Base-by-base conservation (phyloP, 1,139 yeast genomes). In the Wickerhamomyces sp. region DNA sequence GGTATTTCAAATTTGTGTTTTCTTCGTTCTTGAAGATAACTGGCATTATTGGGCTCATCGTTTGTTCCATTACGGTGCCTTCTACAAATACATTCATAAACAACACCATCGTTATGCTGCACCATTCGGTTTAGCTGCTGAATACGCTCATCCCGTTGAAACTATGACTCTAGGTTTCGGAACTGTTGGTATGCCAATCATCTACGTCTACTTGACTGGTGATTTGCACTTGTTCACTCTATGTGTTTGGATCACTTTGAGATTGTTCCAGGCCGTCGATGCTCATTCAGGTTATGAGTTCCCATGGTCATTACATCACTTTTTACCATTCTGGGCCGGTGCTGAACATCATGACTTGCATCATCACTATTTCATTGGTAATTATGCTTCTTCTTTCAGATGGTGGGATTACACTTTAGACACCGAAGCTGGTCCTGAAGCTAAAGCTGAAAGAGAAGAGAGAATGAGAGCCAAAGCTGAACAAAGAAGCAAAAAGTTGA, bases 41-140 rank as follows among this genome's bases (percentile, higher is more conserved):
- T 90, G 97, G 97, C 97, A 90, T 64, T 90, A 90, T 70, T 83
- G 94, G 85, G 82, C 84, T 59, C 97, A 90, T 65, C 78, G 97
- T 53, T 72, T 81, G 27, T 79, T 90, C 63, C 97, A 90, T 63
- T 74, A 78, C 58, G 95, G 95, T 39, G 73, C 78, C 50, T 81
- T 90, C 59, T 90, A 90, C 74, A 87, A 85, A 67, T 76, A 82
- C 61, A 87, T 90, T 54, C 97, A 90, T 70, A 90, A 90, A 68
- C 95, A 87, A 68, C 97, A 90, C 65, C 97, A 90, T 66, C 81
- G 89, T 63, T 90, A 89, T 60, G 96, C 97, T 21, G 97, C 97
- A 30, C 97, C 97, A 25, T 90, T 90, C 60, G 97, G 97, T 18
- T 70, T 90, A 46, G 83, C 97, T 39, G 97, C 97, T 20, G 97